Conservation (phyloP, 148 eudicot genomes). For the Spergularia marina region DNA sequence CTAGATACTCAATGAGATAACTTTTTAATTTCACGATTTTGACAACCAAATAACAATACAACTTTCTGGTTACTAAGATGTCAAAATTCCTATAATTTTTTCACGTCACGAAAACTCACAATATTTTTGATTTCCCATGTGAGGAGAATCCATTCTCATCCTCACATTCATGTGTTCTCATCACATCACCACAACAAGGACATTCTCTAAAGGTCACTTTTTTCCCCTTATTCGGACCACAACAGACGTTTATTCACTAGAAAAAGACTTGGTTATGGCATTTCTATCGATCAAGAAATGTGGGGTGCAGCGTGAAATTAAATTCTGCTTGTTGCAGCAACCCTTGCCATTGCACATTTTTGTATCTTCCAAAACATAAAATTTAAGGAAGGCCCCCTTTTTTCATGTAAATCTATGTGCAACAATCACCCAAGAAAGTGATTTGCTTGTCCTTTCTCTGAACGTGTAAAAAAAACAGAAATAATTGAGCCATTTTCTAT, state of each 20-base stretch:
- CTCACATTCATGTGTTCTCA: conserved; percentile 11
- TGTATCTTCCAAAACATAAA: no score
- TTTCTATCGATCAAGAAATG: conserved; percentile 5
- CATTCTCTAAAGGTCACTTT: neutral
- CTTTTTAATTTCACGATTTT: no score
- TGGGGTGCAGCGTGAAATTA: neutral
- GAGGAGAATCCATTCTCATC: conserved; percentile 11
- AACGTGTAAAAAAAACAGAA: no score
- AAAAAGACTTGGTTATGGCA: conserved; percentile 2
- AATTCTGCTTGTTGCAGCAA: conserved; percentile 7
- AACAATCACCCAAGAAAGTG: conserved; percentile 9
- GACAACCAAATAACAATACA: no score
- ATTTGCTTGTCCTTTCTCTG: neutral
- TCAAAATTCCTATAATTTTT: no score
- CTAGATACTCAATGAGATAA: no score
- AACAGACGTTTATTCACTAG: neutral
- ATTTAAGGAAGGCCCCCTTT: no score
- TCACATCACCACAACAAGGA: conserved; percentile 6
- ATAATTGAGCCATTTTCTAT: no score
- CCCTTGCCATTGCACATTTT: no score
- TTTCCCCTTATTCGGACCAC: conserved; percentile 9
- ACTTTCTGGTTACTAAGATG: no score
- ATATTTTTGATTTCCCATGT: neutral
- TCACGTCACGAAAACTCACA: no score
- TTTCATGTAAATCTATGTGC: no score